Conservation (phyloP, 805 yeast genomes). For the Schizosaccharomyces cryophilus region DNA sequence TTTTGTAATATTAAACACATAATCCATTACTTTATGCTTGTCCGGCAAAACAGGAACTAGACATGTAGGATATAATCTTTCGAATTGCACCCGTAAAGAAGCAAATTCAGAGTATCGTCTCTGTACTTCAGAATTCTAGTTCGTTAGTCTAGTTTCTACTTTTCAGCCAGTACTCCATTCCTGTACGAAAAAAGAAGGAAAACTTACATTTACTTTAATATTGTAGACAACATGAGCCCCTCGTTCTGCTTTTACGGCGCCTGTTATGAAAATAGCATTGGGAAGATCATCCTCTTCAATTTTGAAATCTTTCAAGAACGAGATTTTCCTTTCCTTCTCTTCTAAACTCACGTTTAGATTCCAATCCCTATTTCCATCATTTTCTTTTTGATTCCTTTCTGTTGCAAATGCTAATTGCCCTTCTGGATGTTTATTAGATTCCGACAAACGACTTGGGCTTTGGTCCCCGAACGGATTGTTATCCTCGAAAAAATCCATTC, state of each 20-base stretch:
- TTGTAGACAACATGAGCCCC: background rate
- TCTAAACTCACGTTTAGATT: no score
- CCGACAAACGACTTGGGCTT: no score
- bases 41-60: constrained; percentile 88
- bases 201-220: background rate
- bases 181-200: no score
- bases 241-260: background rate
- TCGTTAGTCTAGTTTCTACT: background rate
- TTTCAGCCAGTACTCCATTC: background rate
- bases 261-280: background rate
- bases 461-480: background rate
- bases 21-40: constrained; percentile 37
- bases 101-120: constrained; percentile 87
- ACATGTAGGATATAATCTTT: constrained; percentile 51
- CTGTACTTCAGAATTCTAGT: constrained; percentile 25
- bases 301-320: no score
- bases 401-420: no score
- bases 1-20: constrained; percentile 21
- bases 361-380: no score
- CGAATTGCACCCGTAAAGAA: constrained; percentile 43
- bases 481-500: constrained; percentile 1
- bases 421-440: no score
- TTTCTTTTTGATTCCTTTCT: no score
- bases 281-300: no score
- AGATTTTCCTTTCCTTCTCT: no score